Conservation (phyloP, 2,329 filamentous ascomycete species). For the Epichloe hybrida region DNA sequence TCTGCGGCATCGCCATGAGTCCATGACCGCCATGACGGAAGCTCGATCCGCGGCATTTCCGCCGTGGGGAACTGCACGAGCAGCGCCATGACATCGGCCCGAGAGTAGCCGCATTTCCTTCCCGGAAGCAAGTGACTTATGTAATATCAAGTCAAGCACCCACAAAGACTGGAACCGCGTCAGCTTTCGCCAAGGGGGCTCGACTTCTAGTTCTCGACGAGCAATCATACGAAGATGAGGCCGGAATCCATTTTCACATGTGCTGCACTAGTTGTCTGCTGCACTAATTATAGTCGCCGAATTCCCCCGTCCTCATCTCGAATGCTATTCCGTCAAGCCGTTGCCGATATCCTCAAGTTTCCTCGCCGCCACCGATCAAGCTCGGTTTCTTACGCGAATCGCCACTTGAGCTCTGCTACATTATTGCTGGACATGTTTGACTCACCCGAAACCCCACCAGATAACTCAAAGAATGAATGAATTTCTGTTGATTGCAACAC, state of each 20-base stretch:
- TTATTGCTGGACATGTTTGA: too few species aligned
- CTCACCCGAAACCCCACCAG: too few species aligned
- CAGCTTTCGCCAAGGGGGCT: not conserved
- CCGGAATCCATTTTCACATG: not conserved
- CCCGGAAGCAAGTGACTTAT: not conserved
- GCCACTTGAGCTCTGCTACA: too few species aligned
- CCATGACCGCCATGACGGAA: not conserved
- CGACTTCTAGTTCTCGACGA: not conserved
- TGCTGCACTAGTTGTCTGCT: not conserved
- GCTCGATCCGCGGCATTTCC: constrained; percentile 1
- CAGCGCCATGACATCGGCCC: not conserved
- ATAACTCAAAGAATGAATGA: too few species aligned
- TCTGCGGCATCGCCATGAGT: too few species aligned
- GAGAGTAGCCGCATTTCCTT: constrained; percentile 1
- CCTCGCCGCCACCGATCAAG: not conserved
- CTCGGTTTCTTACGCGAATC: too few species aligned
- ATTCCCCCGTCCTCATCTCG: not conserved
- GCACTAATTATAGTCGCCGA: not conserved
- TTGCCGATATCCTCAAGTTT: not conserved
- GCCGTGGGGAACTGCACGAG: constrained; percentile 2
- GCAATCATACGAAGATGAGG: not conserved
- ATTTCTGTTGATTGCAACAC: too few species aligned
- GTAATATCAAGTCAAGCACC: too few species aligned
- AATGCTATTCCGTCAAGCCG: not conserved
- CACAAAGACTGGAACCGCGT: too few species aligned